phyloP scores from a whole-genome alignment of 2,329 filamentous ascomycete species.

The Fonsecaea monophora region DNA sequence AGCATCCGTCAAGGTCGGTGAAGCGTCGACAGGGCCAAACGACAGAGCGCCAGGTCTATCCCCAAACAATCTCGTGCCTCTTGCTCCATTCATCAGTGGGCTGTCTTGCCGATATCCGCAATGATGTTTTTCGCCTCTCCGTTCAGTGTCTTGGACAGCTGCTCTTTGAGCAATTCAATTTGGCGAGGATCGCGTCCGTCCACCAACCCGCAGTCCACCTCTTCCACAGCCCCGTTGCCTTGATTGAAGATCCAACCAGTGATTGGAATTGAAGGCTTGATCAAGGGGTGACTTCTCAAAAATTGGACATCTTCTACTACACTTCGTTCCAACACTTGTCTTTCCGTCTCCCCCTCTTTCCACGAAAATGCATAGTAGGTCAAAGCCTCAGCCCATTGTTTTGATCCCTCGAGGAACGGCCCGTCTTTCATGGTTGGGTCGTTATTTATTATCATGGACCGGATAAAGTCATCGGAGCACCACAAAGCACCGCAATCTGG shows the following conservation, averaged over 20 bases:
- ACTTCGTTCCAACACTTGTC: constrained; percentile 17
- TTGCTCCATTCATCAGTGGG: background rate
- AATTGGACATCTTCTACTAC: constrained; percentile 24
- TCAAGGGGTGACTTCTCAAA: constrained; percentile 18
- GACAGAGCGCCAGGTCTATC: background rate
- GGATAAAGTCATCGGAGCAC: constrained; percentile 17
- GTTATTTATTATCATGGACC: constrained; percentile 14
- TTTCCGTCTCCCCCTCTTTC: constrained; percentile 14
- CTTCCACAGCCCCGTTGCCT: constrained; percentile 15
- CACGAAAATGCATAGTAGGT: constrained; percentile 11
- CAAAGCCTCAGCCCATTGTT: constrained; percentile 15
- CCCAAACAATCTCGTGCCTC: background rate
- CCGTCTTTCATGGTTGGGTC: constrained; percentile 20
- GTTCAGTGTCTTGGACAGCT: constrained; percentile 10
- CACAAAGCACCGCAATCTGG: constrained; percentile 19
- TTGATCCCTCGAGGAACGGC: constrained; percentile 6
- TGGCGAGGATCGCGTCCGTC: constrained; percentile 15
- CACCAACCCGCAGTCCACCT: constrained; percentile 20
- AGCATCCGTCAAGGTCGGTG: background rate
- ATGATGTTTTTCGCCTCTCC: background rate
- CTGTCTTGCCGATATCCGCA: background rate
- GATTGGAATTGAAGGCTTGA: constrained; percentile 20
- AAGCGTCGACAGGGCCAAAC: background rate
- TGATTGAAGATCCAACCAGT: constrained; percentile 23
- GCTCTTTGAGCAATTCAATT: constrained; percentile 15